Conservation (phyloP, 192 early-diverging fungal species). For the Glomus cerebriforme region DNA sequence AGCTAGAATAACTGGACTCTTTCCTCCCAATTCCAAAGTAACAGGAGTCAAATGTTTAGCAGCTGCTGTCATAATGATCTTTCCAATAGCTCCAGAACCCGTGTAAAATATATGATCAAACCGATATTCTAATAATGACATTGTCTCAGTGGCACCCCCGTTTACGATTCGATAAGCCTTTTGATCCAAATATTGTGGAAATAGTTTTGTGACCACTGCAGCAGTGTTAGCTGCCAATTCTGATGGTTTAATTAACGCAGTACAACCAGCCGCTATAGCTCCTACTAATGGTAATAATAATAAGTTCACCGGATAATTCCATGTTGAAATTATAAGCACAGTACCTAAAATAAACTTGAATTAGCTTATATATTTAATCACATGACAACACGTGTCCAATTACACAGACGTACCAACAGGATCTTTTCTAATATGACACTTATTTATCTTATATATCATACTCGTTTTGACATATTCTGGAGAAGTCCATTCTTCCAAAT, state of each 20-base stretch:
- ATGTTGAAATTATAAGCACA: constrained; percentile 50
- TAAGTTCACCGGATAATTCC: constrained; percentile 64
- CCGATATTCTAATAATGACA: constrained; percentile 67
- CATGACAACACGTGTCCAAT: not conserved
- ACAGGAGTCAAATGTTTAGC: constrained; percentile 86
- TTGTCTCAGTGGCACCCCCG: constrained; percentile 76
- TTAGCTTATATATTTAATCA: not conserved
- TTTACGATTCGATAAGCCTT: constrained; percentile 66
- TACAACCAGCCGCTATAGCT: constrained; percentile 91
- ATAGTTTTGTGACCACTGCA: constrained; percentile 56
- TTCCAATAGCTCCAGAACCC: constrained; percentile 78
- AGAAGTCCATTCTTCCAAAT: constrained; percentile 61
- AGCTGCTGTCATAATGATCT: constrained; percentile 81
- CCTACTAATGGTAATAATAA: constrained; percentile 71
- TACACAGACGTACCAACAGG: constrained; percentile 63
- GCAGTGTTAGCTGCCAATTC: constrained; percentile 75
- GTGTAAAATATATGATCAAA: constrained; percentile 97
- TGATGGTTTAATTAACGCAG: constrained; percentile 81
- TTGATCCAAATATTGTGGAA: constrained; percentile 78
- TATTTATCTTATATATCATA: constrained; percentile 49
- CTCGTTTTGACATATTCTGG: constrained; percentile 47
- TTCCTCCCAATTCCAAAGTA: constrained; percentile 93
- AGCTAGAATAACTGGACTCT: constrained; percentile 72
- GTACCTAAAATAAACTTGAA: constrained; percentile 20
- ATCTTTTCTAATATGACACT: constrained; percentile 61